Base-by-base conservation (phyloP, 176 grass and related monocot species). In the Oryza glaberrima region DNA sequence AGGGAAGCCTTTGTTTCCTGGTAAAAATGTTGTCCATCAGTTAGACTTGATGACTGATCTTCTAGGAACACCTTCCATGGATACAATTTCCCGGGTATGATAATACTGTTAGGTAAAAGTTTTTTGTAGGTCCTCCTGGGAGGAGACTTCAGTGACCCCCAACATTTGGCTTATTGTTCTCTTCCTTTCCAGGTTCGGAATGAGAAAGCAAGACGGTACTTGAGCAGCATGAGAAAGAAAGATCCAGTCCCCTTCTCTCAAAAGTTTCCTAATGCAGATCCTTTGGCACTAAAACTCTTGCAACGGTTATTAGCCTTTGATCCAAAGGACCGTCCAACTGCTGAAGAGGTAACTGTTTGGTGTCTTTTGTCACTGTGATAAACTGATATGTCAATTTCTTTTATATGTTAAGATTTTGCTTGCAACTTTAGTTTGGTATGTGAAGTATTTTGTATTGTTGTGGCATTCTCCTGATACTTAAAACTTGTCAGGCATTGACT, bases 11-110 rank as follows among this genome's bases (percentile, higher is more conserved):
- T 85, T 98, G 84, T 98, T 98, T 86, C 96, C 96, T 86, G 96
- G 96, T 79, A 98, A 96, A 94, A 98, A 98, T 94, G 96, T 94
- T 65, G 96, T 98, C 46, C 96, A 98, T 78, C 96, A 98, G 73
- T 90, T 98, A 86, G 96, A 98, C 70, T 93, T 98, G 76, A 98
- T 98, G 88, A 98, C 96, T 70, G 96, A 98, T 92, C 90, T 98
- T 76, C 86, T 98, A 28, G 96, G 96, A 43, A 98, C 96, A 51
- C 96, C 96, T 65, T 90, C 90, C 2, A 72, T 88, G 70, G 93
- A 96, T 72, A 96, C 93, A 76, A 95, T 98, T 86, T 96, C 96
- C 71, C 91, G 93, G 96, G 96, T 98, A 98, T 65, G 77, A 65
- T 75, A 66, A 32, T 79, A 17, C 36, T 79, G 40, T 69, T 47